A percentile compares a stretch with the other conserved stretches of the same genome.
Conservation (phyloP, 108 stramenopile genomes). For the Pseudonitzschia delicatissima region DNA sequence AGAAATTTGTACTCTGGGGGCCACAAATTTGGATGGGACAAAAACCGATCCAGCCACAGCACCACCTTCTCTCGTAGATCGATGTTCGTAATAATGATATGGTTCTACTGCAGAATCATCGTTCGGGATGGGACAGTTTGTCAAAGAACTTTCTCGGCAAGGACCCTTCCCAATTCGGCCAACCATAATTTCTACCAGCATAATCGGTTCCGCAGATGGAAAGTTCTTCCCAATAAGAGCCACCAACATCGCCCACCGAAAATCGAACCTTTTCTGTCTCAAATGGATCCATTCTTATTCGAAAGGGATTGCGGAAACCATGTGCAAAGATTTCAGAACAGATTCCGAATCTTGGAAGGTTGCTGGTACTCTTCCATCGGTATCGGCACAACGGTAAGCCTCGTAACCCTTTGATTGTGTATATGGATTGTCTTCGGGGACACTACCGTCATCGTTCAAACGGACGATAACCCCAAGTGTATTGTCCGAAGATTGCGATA, state of each 20-base stretch:
- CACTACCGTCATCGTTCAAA: constrained; percentile 21
- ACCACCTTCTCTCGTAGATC: constrained; percentile 1
- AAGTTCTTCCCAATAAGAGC: constrained; percentile 24
- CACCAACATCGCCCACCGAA: constrained; percentile 11
- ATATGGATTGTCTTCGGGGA: constrained; percentile 28
- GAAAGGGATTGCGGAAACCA: constrained; percentile 29
- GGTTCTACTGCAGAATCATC: constrained; percentile 17
- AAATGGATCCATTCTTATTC: background rate
- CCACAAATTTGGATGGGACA: constrained; percentile 19
- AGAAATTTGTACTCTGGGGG: constrained; percentile 2
- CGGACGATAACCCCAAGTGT: constrained; percentile 12
- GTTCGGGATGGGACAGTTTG: background rate
- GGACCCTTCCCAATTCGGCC: constrained; percentile 19
- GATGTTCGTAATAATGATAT: constrained; percentile 24
- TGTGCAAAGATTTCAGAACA: constrained; percentile 17
- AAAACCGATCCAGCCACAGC: constrained; percentile 15
- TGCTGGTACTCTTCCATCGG: background rate
- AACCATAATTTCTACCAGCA: constrained; percentile 25
- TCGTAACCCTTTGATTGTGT: background rate
- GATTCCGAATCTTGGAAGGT: background rate
- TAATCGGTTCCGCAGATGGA: constrained; percentile 18
- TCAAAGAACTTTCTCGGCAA: background rate
- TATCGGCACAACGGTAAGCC: background rate
- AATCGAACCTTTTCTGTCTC: background rate
- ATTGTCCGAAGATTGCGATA: background rate